A percentile compares a stretch with the other conserved stretches of the same genome.
These are phyloP conservation scores for Ascochyta rabiei DNA, from an alignment of 2,329 filamentous ascomycete species.

Conservation along the genomic window DNA sequence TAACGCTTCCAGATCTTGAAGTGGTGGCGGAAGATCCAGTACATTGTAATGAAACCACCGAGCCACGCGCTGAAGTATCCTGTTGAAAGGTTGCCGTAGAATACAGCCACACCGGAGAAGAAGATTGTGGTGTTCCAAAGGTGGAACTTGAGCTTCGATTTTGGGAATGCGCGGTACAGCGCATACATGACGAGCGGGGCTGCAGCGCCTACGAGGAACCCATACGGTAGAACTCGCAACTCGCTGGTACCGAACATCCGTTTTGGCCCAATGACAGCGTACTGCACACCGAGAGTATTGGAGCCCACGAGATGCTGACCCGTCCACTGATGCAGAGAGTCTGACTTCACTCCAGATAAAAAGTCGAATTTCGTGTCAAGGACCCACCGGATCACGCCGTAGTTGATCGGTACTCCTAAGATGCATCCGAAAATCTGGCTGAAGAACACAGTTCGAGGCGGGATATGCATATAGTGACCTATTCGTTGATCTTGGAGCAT, in stretches of 20 bases:
- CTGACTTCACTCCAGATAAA: conserved; percentile 56
- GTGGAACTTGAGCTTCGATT: conserved; percentile 59
- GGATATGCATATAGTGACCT: conserved; percentile 68
- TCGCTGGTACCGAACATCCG: conserved; percentile 58
- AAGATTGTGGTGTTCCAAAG: conserved; percentile 68
- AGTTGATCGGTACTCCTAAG: conserved; percentile 66
- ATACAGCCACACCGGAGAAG: conserved; percentile 60
- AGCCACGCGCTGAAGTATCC: conserved; percentile 63
- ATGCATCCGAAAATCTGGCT: conserved; percentile 65
- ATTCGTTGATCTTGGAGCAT: conserved; percentile 69
- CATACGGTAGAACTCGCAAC: conserved; percentile 59
- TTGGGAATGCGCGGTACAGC: conserved; percentile 61
- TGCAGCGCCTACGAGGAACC: conserved; percentile 59
- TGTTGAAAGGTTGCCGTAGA: conserved; percentile 67
- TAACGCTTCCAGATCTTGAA: conserved; percentile 66
- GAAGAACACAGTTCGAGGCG: conserved; percentile 65
- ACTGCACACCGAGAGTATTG: conserved; percentile 64
- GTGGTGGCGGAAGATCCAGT: conserved; percentile 61
- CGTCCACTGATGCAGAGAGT: conserved; percentile 67
- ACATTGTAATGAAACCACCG: conserved; percentile 67
- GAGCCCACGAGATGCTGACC: conserved; percentile 60
- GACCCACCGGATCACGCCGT: conserved; percentile 66
- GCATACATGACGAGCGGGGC: conserved; percentile 57
- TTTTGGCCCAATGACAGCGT: conserved; percentile 62
- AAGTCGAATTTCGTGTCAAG: conserved; percentile 63